These are phyloP conservation scores for Cryptosporidium andersoni DNA, from an alignment of 169 alveolate genomes.

Conservation along the genomic window DNA sequence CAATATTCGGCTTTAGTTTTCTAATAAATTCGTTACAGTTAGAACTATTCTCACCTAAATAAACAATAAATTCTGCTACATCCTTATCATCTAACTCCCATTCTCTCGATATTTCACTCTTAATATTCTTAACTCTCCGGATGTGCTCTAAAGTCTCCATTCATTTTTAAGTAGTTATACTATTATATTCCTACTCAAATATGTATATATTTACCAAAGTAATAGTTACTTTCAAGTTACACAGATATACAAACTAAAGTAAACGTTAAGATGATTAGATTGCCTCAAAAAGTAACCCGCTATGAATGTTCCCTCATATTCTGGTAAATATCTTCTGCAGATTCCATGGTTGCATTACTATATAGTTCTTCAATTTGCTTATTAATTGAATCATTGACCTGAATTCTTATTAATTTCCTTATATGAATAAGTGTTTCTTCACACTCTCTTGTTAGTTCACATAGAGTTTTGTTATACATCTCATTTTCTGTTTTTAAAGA, in stretches of 20 bases:
- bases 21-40: constrained; percentile 13
- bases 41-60: constrained; percentile 2
- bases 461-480: neutral
- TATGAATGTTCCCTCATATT: constrained; percentile 1
- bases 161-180: neutral
- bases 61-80: constrained; percentile 29
- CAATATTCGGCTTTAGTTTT: neutral
- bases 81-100: constrained; percentile 51
- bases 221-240: no score
- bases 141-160: constrained; percentile 42
- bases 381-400: constrained; percentile 12
- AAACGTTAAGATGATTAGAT: no score
- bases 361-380: neutral
- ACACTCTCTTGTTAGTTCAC: constrained; percentile 8
- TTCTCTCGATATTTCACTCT: constrained; percentile 25
- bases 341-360: constrained; percentile 27
- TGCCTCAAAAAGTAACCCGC: no score
- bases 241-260: no score
- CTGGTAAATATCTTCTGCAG: constrained; percentile 49
- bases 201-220: neutral
- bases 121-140: constrained; percentile 17
- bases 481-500: constrained; percentile 6
- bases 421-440: neutral
- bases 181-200: neutral
- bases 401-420: neutral